Conservation (phyloP, 2,329 filamentous ascomycete genomes). For the Conoideocrella luteorostrata region DNA sequence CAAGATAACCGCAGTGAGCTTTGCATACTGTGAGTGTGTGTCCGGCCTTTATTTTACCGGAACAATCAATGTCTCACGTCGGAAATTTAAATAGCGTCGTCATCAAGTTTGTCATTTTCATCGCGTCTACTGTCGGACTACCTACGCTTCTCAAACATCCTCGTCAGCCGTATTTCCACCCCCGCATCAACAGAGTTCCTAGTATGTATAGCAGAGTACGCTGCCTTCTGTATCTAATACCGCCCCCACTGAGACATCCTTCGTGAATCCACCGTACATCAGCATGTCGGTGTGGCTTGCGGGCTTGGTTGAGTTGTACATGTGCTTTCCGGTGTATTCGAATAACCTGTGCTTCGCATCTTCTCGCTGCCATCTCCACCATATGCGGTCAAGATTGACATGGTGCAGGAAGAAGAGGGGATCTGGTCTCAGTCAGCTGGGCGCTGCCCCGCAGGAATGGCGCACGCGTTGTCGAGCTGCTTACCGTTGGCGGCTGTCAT, state of each 20-base stretch:
- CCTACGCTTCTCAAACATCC: too few species aligned
- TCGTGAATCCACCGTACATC: conserved; percentile 6
- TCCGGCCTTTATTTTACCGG: too few species aligned
- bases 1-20: too few species aligned
- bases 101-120: too few species aligned
- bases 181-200: too few species aligned
- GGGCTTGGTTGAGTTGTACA: conserved; percentile 8
- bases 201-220: conserved; percentile 7
- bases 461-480: neutral
- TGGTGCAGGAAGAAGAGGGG: conserved; percentile 11
- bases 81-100: too few species aligned
- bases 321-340: conserved; percentile 8
- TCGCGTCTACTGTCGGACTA: too few species aligned
- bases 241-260: conserved; percentile 1
- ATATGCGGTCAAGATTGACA: conserved; percentile 9
- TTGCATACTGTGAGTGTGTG: too few species aligned
- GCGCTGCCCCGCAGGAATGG: neutral
- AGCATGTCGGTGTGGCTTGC: conserved; percentile 2
- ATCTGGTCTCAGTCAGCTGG: conserved; percentile 1
- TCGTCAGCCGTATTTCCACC: too few species aligned
- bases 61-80: too few species aligned
- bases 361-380: conserved; percentile 11
- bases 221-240: conserved; percentile 8
- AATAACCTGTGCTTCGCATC: neutral
- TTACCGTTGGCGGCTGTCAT: conserved; percentile 11